A percentile compares a stretch with the other conserved stretches of the same genome.
These are phyloP conservation scores for Flaveria sonorensis DNA, from an alignment of 129 eudicot species.

Conservation along the genomic window DNA sequence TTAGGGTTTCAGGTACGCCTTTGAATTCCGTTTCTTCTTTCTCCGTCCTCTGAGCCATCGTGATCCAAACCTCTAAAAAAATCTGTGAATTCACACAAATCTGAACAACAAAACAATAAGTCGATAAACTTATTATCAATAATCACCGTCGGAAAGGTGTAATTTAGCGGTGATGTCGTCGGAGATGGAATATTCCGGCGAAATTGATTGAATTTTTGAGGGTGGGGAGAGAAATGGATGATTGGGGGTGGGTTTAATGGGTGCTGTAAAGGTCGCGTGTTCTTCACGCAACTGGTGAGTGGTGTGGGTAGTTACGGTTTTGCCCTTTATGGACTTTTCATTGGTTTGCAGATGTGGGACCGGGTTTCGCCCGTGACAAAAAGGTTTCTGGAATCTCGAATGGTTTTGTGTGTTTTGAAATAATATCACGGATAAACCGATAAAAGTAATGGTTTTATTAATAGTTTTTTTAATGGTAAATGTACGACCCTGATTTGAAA, in stretches of 20 bases:
- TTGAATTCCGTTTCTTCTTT: constrained; percentile 46
- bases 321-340: constrained; percentile 1
- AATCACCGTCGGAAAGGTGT: not conserved
- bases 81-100: not conserved
- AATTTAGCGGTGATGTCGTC: not conserved
- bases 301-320: not conserved
- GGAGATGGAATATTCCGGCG: not conserved
- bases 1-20: constrained; percentile 19
- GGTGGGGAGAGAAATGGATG: not conserved
- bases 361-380: not conserved
- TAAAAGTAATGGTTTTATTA: no score
- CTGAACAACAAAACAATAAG: not conserved
- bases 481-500: no score
- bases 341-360: constrained; percentile 3
- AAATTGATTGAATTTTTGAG: not conserved
- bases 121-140: no score
- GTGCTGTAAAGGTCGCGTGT: not conserved
- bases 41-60: constrained; percentile 38
- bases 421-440: not conserved
- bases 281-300: not conserved
- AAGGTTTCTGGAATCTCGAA: not conserved
- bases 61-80: not conserved
- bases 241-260: not conserved
- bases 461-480: no score
- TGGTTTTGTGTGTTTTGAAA: not conserved